Evolutionary conservation across 2,329 filamentous ascomycete genomes (phyloP).

Genomic region (Colletotrichum sp.): DNA sequence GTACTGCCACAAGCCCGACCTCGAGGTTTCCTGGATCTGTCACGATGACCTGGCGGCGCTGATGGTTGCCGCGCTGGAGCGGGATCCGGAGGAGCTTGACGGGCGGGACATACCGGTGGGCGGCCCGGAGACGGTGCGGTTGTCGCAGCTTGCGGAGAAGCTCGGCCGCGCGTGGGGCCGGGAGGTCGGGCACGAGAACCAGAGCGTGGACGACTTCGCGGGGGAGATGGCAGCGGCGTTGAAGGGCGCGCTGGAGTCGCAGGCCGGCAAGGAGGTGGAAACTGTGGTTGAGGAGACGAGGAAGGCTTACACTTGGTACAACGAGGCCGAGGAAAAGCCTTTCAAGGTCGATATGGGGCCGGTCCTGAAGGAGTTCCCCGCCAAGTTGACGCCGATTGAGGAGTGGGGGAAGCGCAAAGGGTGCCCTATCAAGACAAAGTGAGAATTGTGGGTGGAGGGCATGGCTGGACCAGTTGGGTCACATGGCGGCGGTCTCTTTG

Average conservation of each 20-base stretch:
- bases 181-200: constrained; percentile 33
- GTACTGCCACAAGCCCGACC: constrained; percentile 41
- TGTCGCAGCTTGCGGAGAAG: constrained; percentile 35
- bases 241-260: constrained; percentile 33
- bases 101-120: constrained; percentile 38
- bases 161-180: constrained; percentile 35
- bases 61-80: constrained; percentile 38
- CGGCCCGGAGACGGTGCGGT: constrained; percentile 37
- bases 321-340: constrained; percentile 39
- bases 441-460: background rate
- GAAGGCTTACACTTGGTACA: constrained; percentile 44
- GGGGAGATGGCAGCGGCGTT: constrained; percentile 28
- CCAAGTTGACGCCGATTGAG: background rate
- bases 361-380: constrained; percentile 32
- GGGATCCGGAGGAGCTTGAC: constrained; percentile 32
- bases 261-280: constrained; percentile 38
- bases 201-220: constrained; percentile 28
- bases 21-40: constrained; percentile 43
- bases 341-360: constrained; percentile 41
- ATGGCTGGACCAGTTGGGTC: background rate
- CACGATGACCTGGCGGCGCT: constrained; percentile 42
- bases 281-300: constrained; percentile 41
- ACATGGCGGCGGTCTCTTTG: background rate
- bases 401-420: background rate
- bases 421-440: background rate